Evolutionary conservation across 1,284 basidiomycete species (phyloP).

Genomic region (Papiliotrema fonsecae): DNA sequence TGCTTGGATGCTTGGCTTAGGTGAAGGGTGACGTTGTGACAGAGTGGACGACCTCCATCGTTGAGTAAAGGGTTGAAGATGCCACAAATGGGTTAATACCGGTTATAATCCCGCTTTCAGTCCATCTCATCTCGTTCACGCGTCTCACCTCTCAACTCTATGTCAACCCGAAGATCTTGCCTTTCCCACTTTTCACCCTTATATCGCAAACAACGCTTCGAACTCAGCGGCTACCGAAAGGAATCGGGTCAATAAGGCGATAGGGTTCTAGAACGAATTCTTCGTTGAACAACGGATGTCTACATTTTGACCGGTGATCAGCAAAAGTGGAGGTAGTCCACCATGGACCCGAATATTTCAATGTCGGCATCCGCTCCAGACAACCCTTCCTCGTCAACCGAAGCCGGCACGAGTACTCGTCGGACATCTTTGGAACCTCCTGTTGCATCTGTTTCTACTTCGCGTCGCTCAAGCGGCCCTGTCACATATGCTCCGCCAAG

Average conservation of each 20-base stretch:
- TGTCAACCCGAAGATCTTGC: background rate
- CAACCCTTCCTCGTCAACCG: background rate
- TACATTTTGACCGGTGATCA: too few relatives aligned
- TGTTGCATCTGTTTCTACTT: background rate
- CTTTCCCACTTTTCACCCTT: slow-evolving; percentile 3
- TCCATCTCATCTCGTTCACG: background rate
- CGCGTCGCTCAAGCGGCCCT: background rate
- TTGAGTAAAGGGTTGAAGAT: background rate
- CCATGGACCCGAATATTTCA: slow-evolving; percentile 8
- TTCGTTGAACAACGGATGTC: too few relatives aligned
- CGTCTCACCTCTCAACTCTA: slow-evolving; percentile 1
- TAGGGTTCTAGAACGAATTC: too few relatives aligned
- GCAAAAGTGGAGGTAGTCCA: slow-evolving; percentile 33
- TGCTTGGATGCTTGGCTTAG: too few relatives aligned
- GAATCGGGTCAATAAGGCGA: too few relatives aligned
- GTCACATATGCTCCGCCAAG: background rate
- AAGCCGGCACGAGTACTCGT: background rate
- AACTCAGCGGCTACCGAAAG: too few relatives aligned
- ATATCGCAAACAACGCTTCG: too few relatives aligned
- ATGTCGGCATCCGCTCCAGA: background rate
- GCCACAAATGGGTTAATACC: background rate
- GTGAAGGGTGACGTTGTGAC: too few relatives aligned
- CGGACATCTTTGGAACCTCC: background rate
- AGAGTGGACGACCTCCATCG: background rate
- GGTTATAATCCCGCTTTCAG: background rate